Base-by-base conservation (phyloP, 2,329 filamentous ascomycete species). In the Colletotrichum costaricense region DNA sequence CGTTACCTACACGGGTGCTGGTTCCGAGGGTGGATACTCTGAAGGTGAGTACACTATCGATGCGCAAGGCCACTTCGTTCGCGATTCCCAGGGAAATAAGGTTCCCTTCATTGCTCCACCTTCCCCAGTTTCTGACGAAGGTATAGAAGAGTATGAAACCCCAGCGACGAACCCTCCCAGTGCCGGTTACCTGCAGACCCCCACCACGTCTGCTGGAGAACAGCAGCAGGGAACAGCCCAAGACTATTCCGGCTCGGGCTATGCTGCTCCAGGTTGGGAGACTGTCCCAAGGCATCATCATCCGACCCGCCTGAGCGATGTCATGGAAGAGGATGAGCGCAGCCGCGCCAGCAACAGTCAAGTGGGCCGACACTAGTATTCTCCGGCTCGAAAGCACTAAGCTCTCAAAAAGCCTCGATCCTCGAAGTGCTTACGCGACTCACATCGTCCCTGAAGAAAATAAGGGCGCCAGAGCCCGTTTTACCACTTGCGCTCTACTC, bases 241-340 rank as follows among this genome's bases (percentile, higher is more conserved):
- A 54, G 93, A 95, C 78, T 95, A 95, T 79, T 87, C 88, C 5
- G 93, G 92, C 57, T 85, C 90, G 57, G 91, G 89, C 26, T 94
- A 92, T 82, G 91, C 87, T 8, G 89, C 90, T 1, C 88, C 91
- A 2, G 92, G 90, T 19, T 97, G 94, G 94, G 94, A 97, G 75
- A 84, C 85, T n/a, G 86, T 94, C 75, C 92, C 93, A 28, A 89
- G 92, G 69, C 95, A 97, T 82, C 94, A 97, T 77, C 95, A 98
- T 82, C 95, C 95, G 0, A 97, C 95, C 9, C 87, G 95, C 69
- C 86, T 98, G 75, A 97, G 95, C 81, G 95, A 97, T 82, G 95
- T 98, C 33, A 88, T 97, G 35, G 93, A 95, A 79, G 95, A 95
- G 79, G 93, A 97, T 75, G 94, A 97, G 82, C 88, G 91, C 63